Percentiles rank a stretch among this genome's conserved stretches.
Evolutionary conservation across 176 grass and related monocot species (phyloP).

Genomic region (Zoysia pacifica): DNA sequence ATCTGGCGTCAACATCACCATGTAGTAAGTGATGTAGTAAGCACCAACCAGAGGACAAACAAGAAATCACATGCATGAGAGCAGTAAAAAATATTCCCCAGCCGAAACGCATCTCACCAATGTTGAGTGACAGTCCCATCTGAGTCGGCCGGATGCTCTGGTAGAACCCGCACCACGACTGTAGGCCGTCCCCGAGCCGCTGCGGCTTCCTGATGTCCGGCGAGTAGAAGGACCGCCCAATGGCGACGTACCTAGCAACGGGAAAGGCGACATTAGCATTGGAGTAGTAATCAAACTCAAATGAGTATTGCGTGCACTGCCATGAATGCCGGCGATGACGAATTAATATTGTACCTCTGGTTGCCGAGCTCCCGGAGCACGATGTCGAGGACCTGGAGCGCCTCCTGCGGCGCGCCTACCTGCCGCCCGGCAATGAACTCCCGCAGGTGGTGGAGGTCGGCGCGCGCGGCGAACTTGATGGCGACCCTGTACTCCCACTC

Average conservation of each 20-base stretch:
- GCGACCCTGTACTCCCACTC: conserved; percentile 82
- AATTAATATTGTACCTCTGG: conserved; percentile 56
- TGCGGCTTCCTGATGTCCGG: conserved; percentile 89
- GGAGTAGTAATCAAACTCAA: background rate
- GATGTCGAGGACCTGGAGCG: conserved; percentile 93
- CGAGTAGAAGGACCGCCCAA: conserved; percentile 94
- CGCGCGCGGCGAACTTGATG: conserved; percentile 95
- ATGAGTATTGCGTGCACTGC: background rate
- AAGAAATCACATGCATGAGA: conserved; percentile 44
- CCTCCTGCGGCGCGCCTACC: conserved; percentile 80
- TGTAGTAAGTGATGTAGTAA: conserved; percentile 27
- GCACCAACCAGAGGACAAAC: conserved; percentile 32
- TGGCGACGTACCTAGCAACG: conserved; percentile 61
- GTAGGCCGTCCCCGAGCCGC: conserved; percentile 78
- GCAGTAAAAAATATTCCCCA: conserved; percentile 36
- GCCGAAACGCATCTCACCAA: conserved; percentile 52
- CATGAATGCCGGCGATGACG: conserved; percentile 26
- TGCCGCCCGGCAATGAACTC: conserved; percentile 88
- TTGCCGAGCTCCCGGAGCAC: conserved; percentile 88
- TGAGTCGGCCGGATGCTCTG: conserved; percentile 91
- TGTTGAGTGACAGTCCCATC: conserved; percentile 93
- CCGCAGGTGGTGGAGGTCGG: conserved; percentile 87
- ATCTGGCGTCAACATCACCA: conserved; percentile 49
- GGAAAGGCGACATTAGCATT: conserved; percentile 4
- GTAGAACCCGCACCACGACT: conserved; percentile 95